phyloP scores from a whole-genome alignment of 148 eudicot genomes.

The Rheum nobile region DNA sequence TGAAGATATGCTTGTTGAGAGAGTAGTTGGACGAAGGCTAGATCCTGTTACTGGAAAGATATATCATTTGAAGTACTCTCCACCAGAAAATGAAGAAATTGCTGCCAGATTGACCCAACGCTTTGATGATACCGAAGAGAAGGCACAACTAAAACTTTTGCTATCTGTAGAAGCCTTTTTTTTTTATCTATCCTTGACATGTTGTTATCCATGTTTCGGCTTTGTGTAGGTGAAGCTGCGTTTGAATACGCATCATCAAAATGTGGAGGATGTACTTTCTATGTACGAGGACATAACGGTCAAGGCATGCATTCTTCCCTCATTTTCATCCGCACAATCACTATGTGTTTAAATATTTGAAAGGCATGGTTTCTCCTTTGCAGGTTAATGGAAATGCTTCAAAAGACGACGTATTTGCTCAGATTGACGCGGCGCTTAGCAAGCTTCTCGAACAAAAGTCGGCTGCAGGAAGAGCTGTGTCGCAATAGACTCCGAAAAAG shows the following conservation, averaged over 20 bases:
- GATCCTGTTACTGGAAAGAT: slow-evolving; percentile 96
- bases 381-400: slow-evolving; percentile 70
- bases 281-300: slow-evolving; percentile 61
- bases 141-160: slow-evolving; percentile 26
- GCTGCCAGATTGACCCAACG: slow-evolving; percentile 89
- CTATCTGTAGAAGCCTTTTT: neutral
- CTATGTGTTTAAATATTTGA: neutral
- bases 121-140: slow-evolving; percentile 97
- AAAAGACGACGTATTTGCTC: slow-evolving; percentile 63
- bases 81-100: slow-evolving; percentile 97
- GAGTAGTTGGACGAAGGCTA: slow-evolving; percentile 93
- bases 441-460: slow-evolving; percentile 32
- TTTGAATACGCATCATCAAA: slow-evolving; percentile 80
- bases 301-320: slow-evolving; percentile 32
- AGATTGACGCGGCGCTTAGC: slow-evolving; percentile 50
- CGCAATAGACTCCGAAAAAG: slow-evolving; percentile 16
- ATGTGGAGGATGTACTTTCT: slow-evolving; percentile 85
- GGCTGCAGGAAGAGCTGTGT: slow-evolving; percentile 24
- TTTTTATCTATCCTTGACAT: neutral
- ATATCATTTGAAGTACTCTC: slow-evolving; percentile 85
- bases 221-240: slow-evolving; percentile 72
- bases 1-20: slow-evolving; percentile 84
- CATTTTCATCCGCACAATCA: neutral
- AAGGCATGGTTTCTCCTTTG: slow-evolving; percentile 11
- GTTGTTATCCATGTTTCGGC: neutral